Base-by-base conservation (phyloP, 176 grass and related monocot genomes). In the Triticum turgidum region DNA sequence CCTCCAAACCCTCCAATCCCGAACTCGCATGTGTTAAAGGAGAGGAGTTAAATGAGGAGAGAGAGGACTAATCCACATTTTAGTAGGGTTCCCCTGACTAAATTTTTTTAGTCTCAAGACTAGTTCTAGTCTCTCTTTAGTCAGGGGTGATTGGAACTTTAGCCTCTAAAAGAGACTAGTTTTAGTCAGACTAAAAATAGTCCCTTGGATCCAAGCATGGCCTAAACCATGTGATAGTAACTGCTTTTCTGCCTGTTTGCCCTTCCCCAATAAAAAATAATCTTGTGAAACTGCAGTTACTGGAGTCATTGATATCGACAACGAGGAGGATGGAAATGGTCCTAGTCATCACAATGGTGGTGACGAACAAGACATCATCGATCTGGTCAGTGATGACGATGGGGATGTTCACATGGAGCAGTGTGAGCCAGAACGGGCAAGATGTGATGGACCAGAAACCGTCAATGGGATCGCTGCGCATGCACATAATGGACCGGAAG, bases 331-430 rank as follows among this genome's bases (percentile, higher is more conserved):
- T 59, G 27, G 24, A 81, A 63, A 73, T 47, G 13, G 76, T 49
- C 30, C 76, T 39, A 81, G 35, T 39, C 13, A 30, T 22, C 54
- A 38, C 37, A 32, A 49, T 22, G 20, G 22, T 58, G 18, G 56
- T 30, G 14, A 33, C 41, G 67, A 24, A 7, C 35, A 13, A 33
- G 14, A 21, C 21, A 21, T 90, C 5, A 66, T 88, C 7, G 54
- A 89, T 79, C 66, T 87, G 20, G 86, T 62, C 30, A 85, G 74
- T 27, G 79, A 81, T 9, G 86, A 87, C n/a, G 88, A 89, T 6
- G 78, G 34, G 30, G 71, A 82, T 81, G 11, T 29, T 80, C 67
- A 56, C 27, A 44, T 25, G 5, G 37, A 73, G 73, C 79, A 87
- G 64, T 32, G 25, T 14, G 77, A 51, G n/a, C 11, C 65, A 80